phyloP scores from a whole-genome alignment of 139 green algal species.

The Mesostigma viride region DNA sequence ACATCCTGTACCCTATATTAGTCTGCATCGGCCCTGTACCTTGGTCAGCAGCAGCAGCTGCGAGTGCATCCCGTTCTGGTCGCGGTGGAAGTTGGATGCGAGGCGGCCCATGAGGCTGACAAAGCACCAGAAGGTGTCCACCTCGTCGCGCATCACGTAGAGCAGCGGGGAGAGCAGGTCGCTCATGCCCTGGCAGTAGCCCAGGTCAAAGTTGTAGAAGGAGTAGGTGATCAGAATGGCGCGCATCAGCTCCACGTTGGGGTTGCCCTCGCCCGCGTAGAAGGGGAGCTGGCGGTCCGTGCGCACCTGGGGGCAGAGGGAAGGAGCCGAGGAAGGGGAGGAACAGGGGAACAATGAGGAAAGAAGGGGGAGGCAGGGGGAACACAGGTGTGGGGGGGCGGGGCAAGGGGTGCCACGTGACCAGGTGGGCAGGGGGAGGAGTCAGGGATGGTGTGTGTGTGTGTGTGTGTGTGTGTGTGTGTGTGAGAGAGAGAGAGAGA shows the following conservation, averaged over 20 bases:
- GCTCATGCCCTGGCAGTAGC: slow-evolving; percentile 83
- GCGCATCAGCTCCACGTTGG: slow-evolving; percentile 32
- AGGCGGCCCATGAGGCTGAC: slow-evolving; percentile 68
- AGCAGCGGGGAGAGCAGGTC: slow-evolving; percentile 67
- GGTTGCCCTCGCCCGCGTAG: slow-evolving; percentile 34
- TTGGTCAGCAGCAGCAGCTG: slow-evolving; percentile 61
- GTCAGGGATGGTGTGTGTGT: too few relatives aligned
- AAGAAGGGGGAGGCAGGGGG: neutral
- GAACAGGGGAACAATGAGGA: slow-evolving; percentile 1
- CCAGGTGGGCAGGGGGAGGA: too few relatives aligned
- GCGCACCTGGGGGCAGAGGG: slow-evolving; percentile 7
- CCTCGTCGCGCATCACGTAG: slow-evolving; percentile 42
- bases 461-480: too few relatives aligned
- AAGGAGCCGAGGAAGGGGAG: neutral
- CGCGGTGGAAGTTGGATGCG: slow-evolving; percentile 58
- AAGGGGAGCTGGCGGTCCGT: slow-evolving; percentile 22
- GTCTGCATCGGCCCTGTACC: too few relatives aligned
- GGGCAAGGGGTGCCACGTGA: too few relatives aligned
- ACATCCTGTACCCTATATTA: too few relatives aligned
- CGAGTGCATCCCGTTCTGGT: slow-evolving; percentile 64
- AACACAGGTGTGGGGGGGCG: too few relatives aligned
- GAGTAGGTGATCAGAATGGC: slow-evolving; percentile 59
- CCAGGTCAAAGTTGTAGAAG: slow-evolving; percentile 78
- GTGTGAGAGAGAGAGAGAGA: too few relatives aligned
- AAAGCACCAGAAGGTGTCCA: slow-evolving; percentile 65